phyloP scores from a whole-genome alignment of 129 eudicot genomes.

The Tanacetum coccineum region DNA sequence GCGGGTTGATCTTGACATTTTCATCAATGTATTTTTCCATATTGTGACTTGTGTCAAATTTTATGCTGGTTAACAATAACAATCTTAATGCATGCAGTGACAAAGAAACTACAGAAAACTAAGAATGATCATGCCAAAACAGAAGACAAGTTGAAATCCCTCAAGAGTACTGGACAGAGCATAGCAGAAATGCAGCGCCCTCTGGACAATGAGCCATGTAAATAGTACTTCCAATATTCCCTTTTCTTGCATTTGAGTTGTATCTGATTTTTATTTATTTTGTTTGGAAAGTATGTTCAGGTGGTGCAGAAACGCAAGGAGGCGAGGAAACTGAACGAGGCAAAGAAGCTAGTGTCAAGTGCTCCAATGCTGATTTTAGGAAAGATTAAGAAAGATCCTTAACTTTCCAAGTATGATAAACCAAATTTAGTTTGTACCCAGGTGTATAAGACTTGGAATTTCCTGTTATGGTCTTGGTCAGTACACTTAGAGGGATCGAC shows the following conservation, averaged over 20 bases:
- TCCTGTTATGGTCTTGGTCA: too few species aligned
- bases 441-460: too few species aligned
- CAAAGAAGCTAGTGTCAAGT: too few species aligned
- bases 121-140: constrained; percentile 92
- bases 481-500: too few species aligned
- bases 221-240: constrained; percentile 16
- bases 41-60: not conserved
- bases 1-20: not conserved
- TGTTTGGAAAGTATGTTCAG: too few species aligned
- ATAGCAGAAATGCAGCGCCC: constrained; percentile 92
- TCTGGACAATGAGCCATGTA: constrained; percentile 92
- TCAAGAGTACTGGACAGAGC: constrained; percentile 95
- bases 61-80: constrained; percentile 7
- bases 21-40: not conserved
- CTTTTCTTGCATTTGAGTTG: not conserved
- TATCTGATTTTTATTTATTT: too few species aligned
- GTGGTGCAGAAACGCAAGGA: too few species aligned
- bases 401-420: too few species aligned
- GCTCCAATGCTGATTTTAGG: too few species aligned
- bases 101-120: constrained; percentile 57
- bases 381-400: too few species aligned
- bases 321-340: too few species aligned
- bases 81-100: constrained; percentile 42
- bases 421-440: too few species aligned
- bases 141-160: constrained; percentile 94